Evolutionary conservation across 148 eudicot species (phyloP).

Genomic region (Arctostaphylos glauca): DNA sequence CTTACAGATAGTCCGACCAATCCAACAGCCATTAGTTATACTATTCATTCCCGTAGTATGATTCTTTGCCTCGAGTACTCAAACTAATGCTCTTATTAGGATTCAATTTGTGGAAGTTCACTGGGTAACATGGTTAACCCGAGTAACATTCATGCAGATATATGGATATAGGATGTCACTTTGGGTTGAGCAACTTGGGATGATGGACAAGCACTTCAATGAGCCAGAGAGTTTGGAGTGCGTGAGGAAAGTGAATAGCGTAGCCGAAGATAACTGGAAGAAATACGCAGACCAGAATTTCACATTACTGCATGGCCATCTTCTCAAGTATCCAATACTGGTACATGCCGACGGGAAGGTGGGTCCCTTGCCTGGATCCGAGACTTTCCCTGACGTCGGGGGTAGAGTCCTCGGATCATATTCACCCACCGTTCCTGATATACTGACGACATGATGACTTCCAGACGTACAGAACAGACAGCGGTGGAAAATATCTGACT

Average conservation of each 20-base stretch:
- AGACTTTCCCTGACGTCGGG: conserved; percentile 29
- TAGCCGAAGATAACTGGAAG: conserved; percentile 46
- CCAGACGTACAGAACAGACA: not conserved
- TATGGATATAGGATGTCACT: conserved; percentile 48
- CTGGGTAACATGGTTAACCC: not conserved
- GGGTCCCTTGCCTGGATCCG: conserved; percentile 26
- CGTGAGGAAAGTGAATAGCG: conserved; percentile 32
- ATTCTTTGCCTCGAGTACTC: not conserved
- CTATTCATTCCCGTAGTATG: not conserved
- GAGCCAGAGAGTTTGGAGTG: conserved; percentile 43
- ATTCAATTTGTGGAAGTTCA: not conserved
- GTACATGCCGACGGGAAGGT: conserved; percentile 25
- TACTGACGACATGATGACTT: conserved; percentile 20
- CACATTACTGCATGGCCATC: conserved; percentile 31
- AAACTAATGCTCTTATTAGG: not conserved
- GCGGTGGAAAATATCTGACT: not conserved
- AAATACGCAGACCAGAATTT: conserved; percentile 28
- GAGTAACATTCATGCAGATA: conserved; percentile 28
- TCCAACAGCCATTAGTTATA: not conserved
- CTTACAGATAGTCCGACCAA: not conserved
- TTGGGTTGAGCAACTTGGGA: conserved; percentile 53
- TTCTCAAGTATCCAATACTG: conserved; percentile 27
- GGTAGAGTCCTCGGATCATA: conserved; percentile 19
- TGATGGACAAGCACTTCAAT: conserved; percentile 27
- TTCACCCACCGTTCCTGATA: conserved; percentile 22